Conservation (phyloP, 768 basidiomycete genomes). For the Hysterangium stoloniferum region DNA sequence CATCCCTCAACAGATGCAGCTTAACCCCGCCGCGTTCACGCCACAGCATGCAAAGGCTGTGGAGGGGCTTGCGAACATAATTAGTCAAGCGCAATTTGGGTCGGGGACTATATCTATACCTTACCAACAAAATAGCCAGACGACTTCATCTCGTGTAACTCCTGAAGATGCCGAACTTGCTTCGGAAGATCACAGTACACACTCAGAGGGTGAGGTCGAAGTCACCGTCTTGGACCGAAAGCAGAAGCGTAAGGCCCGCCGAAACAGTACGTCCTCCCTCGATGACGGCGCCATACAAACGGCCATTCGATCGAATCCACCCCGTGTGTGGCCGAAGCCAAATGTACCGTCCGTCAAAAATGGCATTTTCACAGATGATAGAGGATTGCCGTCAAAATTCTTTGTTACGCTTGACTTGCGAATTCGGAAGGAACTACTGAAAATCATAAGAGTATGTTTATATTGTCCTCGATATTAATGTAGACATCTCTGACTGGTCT, state of each 20-base stretch:
- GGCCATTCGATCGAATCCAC: neutral
- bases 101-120: no score
- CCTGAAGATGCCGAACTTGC: conserved; percentile 2
- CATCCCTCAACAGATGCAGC: no score
- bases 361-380: conserved; percentile 36
- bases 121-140: neutral
- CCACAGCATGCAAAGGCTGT: no score
- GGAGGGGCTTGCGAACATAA: no score
- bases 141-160: neutral
- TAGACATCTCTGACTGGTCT: neutral
- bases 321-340: neutral
- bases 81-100: no score
- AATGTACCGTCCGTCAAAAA: neutral
- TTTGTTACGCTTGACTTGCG: conserved; percentile 64
- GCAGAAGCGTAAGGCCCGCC: neutral
- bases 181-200: neutral
- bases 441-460: conserved; percentile 50
- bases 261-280: neutral
- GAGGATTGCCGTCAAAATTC: conserved; percentile 42
- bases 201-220: conserved; percentile 1
- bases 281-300: conserved; percentile 4
- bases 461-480: neutral
- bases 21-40: no score
- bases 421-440: conserved; percentile 42
- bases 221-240: neutral